Evolutionary conservation across 228 moss, liverwort and hornwort species (phyloP).

Genomic region (Sphagnum magellanicum): DNA sequence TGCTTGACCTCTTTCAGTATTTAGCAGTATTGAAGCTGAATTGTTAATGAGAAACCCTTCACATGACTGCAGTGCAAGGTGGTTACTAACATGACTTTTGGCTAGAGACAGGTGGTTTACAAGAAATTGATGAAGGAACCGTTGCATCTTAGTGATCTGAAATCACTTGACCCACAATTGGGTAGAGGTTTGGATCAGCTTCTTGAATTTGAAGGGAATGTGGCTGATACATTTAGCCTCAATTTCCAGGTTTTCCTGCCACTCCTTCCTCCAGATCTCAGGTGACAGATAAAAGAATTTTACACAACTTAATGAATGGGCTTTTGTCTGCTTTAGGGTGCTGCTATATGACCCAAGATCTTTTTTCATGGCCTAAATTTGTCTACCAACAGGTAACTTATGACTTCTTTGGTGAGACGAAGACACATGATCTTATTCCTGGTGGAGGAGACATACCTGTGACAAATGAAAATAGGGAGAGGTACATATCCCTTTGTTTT

Average conservation of each 20-base stretch:
- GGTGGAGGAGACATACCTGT: conserved; percentile 44
- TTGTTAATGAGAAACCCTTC: no score
- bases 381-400: conserved; percentile 42
- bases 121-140: conserved; percentile 48
- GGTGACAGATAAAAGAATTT: not conserved
- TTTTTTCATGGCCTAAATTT: no score
- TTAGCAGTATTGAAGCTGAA: no score
- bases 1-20: no score
- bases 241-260: conserved; percentile 44
- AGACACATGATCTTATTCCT: conserved; percentile 52
- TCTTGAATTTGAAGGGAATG: conserved; percentile 60
- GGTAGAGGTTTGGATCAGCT: conserved; percentile 55
- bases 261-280: no score
- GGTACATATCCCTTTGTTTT: conserved; percentile 19
- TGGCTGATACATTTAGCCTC: conserved; percentile 42
- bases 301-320: not conserved
- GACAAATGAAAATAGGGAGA: conserved; percentile 50
- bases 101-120: conserved; percentile 46
- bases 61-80: no score
- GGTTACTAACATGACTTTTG: no score
- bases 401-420: conserved; percentile 70
- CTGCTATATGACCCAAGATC: no score
- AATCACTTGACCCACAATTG: conserved; percentile 60
- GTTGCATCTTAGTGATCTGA: conserved; percentile 50
- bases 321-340: no score